A percentile compares a stretch with the other conserved stretches of the same genome.
phyloP scores from a whole-genome alignment of 352 stramenopile species.

The Globisporangium barbulae region DNA sequence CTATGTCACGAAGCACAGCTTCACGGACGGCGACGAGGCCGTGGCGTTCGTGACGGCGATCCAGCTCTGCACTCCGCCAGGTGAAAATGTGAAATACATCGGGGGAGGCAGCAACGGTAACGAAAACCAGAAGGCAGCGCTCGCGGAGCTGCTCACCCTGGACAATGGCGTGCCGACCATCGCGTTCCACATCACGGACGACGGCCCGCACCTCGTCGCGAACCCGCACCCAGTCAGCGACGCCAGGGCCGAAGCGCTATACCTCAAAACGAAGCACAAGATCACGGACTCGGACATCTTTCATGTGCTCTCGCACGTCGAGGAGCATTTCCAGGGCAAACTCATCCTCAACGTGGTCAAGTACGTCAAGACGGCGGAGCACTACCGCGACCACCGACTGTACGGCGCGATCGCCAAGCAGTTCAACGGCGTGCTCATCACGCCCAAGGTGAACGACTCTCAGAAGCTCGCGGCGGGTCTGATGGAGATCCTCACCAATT shows the following conservation, averaged over 20 bases:
- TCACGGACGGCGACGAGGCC: constrained; percentile 41
- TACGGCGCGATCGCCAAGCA: constrained; percentile 59
- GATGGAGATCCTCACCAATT: constrained; percentile 52
- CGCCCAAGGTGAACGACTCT: constrained; percentile 30
- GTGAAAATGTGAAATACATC: constrained; percentile 31
- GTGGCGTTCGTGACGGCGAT: constrained; percentile 36
- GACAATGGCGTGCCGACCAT: constrained; percentile 53
- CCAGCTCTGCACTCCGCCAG: constrained; percentile 42
- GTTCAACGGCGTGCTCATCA: constrained; percentile 61
- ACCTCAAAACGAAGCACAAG: constrained; percentile 40
- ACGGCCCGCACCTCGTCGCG: constrained; percentile 42
- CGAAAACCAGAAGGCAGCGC: constrained; percentile 67
- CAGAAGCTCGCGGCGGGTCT: constrained; percentile 40
- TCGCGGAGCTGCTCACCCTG: constrained; percentile 46
- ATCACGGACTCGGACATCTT: constrained; percentile 58
- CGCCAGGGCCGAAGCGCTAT: constrained; percentile 35
- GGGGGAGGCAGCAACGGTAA: constrained; percentile 41
- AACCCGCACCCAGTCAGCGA: constrained; percentile 27
- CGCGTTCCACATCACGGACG: constrained; percentile 68
- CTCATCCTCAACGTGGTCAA: constrained; percentile 68
- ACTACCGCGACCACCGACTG: constrained; percentile 45
- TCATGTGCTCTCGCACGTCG: constrained; percentile 37
- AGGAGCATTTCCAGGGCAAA: constrained; percentile 45
- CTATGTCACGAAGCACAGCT: constrained; percentile 58
- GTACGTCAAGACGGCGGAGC: constrained; percentile 45